These are phyloP conservation scores for Luzula sylvatica DNA, from an alignment of 176 grass and related monocot species.

Conservation along the genomic window DNA sequence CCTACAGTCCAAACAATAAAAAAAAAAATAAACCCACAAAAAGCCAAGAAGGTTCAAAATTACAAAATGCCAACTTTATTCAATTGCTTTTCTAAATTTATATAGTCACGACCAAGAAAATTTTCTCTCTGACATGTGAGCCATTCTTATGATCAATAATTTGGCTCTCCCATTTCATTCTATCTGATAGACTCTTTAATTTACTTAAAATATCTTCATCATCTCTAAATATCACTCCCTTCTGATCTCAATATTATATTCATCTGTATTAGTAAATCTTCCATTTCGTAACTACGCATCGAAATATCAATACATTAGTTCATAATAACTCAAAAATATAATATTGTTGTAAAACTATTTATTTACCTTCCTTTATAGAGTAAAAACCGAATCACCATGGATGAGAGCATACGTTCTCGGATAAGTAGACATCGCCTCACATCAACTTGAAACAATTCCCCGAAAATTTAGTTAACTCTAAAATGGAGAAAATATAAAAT, in stretches of 20 bases:
- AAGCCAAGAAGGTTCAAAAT: slow-evolving; percentile 1
- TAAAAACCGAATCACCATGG: slow-evolving; percentile 70
- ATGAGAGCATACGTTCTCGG: slow-evolving; percentile 92
- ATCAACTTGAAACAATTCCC: no score
- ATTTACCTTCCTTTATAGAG: slow-evolving; percentile 61
- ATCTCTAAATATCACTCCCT: slow-evolving; percentile 79
- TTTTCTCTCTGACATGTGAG: slow-evolving; percentile 74
- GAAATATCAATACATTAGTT: background rate
- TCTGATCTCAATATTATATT: slow-evolving; percentile 82
- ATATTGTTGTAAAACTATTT: background rate
- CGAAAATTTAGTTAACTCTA: no score
- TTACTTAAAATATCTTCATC: slow-evolving; percentile 76
- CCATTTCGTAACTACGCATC: slow-evolving; percentile 48
- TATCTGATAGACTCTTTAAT: slow-evolving; percentile 63
- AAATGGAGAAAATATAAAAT: no score
- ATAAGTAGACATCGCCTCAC: slow-evolving; percentile 89
- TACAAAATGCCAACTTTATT: slow-evolving; percentile 18
- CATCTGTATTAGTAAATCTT: slow-evolving; percentile 76
- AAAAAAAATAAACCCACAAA: slow-evolving; percentile 20
- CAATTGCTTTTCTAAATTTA: slow-evolving; percentile 19
- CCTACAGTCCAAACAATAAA: slow-evolving; percentile 4
- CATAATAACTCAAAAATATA: no score
- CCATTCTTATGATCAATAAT: slow-evolving; percentile 89
- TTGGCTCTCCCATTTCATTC: slow-evolving; percentile 90
- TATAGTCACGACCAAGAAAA: slow-evolving; percentile 73